Percentiles rank a stretch among this genome's conserved stretches.
Evolutionary conservation across 805 yeast species (phyloP).

Genomic region (Middelhovenomyces tepae): DNA sequence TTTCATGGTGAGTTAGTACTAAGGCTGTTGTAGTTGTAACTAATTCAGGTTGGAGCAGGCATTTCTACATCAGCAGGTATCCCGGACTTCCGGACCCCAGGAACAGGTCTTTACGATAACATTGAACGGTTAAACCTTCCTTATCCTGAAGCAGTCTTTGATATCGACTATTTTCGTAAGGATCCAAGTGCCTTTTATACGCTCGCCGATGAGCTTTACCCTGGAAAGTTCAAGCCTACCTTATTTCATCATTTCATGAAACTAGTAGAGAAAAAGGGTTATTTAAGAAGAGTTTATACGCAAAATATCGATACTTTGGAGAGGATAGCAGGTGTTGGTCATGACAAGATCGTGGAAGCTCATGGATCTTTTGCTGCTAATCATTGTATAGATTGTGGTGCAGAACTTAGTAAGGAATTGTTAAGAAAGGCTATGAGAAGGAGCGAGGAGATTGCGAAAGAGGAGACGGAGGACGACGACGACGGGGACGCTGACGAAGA

Average conservation of each 20-base stretch:
- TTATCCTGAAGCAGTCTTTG: conserved; percentile 93
- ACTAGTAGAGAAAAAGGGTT: conserved; percentile 54
- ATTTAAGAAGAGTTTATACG: conserved; percentile 66
- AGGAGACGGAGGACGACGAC: conserved; percentile 5
- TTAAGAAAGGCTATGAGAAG: conserved; percentile 9
- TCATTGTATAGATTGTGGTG: conserved; percentile 71
- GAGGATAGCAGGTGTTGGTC: conserved; percentile 67
- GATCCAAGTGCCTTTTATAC: conserved; percentile 80
- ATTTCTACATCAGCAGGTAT: conserved; percentile 89
- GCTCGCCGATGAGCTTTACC: conserved; percentile 76
- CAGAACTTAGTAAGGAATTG: conserved; percentile 36
- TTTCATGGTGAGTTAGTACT: conserved; percentile 21
- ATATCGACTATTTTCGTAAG: conserved; percentile 67
- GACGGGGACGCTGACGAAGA: conserved; percentile 15
- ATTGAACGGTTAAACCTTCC: conserved; percentile 63
- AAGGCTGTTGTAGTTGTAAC: neutral
- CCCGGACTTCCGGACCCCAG: conserved; percentile 90
- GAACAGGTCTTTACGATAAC: conserved; percentile 73
- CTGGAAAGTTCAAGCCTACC: conserved; percentile 81
- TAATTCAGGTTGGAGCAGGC: conserved; percentile 71
- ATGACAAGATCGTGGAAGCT: conserved; percentile 69
- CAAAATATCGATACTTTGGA: conserved; percentile 93
- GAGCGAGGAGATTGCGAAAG: conserved; percentile 10
- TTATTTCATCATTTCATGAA: conserved; percentile 67
- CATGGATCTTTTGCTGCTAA: conserved; percentile 88